Base-by-base conservation (phyloP, 148 eudicot genomes). In the Persicaria maculosa region DNA sequence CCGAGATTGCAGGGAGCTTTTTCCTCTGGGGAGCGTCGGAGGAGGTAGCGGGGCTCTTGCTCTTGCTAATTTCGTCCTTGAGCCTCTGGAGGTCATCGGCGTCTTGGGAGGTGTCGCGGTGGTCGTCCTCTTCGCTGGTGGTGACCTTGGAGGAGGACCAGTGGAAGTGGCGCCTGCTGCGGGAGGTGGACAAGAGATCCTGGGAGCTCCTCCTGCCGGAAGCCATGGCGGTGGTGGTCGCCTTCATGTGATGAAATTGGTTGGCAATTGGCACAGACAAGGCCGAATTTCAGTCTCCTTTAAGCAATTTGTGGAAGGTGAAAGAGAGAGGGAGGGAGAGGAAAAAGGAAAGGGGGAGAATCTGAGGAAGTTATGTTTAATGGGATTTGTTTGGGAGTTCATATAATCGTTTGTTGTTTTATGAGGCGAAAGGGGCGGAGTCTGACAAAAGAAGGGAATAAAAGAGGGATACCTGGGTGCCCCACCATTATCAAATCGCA, bases 121-220 rank as follows among this genome's bases (percentile, higher is more conserved):
- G 43, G 70, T 65, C 70, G 70, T 65, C 70, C 6, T 71, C 73
- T 25, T 71, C 73, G 36, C 53, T 71, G 50, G 73, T 71, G 53
- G 73, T 71, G 73, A 71, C 73, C 54, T 71, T 71, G 36, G 73
- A 45, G 36, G 73, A 71, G 46, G 73, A 46, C 73, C 73, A 71
- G 43, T 71, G 73, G 54, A 71, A 71, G 40, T 71, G 73, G 1
- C 73, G 50, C 17, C 73, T 47, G 70, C 70, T 65, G 40, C 70
- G 70, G 1, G 70, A 65, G 4, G 70, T 15, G 1, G 70, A 65
- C 9, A 65, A 43, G 19, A 40, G 70, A 14, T 65, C 68, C 44
- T 19, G 62, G 20, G 62, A 6, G 62, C 9, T 17, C 20, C 44
- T 31, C 44, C 44, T 62, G 22, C 44, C 7, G 11, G 44, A 7